Base-by-base conservation (phyloP, 192 early-diverging fungal species). In the Podila clonocystis region DNA sequence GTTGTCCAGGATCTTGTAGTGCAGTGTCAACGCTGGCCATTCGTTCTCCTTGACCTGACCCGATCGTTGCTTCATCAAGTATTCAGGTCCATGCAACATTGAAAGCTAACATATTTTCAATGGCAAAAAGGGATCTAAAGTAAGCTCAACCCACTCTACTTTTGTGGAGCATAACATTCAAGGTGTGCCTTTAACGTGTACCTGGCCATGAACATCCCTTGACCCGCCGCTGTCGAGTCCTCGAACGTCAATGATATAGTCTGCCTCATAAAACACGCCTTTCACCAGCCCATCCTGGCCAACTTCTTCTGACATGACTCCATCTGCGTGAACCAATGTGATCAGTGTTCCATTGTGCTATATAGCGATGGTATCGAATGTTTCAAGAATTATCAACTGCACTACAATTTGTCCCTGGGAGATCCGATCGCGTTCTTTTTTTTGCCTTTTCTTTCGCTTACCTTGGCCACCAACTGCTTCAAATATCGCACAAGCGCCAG, bases 1-100 rank as follows among this genome's bases (percentile, higher is more conserved):
- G 68, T 90, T 90, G 68, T 90, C 89, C 2, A 90, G 48, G 28
- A 87, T 85, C 69, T 87, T 87, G 62, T 89, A 90, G 63, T 90
- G 89, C 49, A 88, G 55, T 19, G 86, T 82, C 49, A 85, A 75
- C 55, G 87, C 63, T 22, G 74, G 82, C 70, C 73, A 83, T 41
- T 70, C 73, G 34, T 72, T 82, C 48, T 84, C 83, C 31, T 68
- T 63, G 63, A 70, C 82, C 22, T 75, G 65, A 5, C 72, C 67
- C 58, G 68, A 26, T 5, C 72, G 59, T 5, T 72, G 30, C 6
- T 63, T 64, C 28, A 80, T 66, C 24, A 83, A 34, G 62, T 78
- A 84, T 69, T 79, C 77, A 17, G 89, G 85, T 31, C 89, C 89
- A 72, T 86, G 77, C 20, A 88, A 55, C 13, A 90, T 85, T 1